A percentile compares a stretch with the other conserved stretches of the same genome.
Conservation (phyloP, 2,329 filamentous ascomycete species). For the Cladosporium sp. region DNA sequence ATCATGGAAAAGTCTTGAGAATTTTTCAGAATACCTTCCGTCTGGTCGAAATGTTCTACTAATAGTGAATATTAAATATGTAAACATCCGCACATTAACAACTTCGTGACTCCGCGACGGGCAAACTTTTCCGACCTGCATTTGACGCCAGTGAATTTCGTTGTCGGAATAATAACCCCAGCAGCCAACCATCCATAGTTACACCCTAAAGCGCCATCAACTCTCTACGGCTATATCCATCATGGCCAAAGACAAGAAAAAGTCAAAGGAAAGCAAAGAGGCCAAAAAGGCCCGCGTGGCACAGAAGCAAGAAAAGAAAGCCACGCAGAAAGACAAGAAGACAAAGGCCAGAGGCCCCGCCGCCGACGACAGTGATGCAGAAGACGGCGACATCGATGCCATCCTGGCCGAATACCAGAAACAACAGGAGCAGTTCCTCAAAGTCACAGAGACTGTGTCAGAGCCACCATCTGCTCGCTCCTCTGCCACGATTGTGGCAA, state of each 20-base stretch:
- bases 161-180: no score
- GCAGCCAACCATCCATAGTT: no score
- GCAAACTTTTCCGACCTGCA: no score
- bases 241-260: conserved; percentile 49
- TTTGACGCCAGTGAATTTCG: neutral
- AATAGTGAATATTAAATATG: no score
- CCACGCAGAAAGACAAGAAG: conserved; percentile 76
- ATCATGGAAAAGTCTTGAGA: no score
- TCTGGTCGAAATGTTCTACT: no score
- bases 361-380: conserved; percentile 75
- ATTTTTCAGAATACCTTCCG: no score
- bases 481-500: conserved; percentile 77
- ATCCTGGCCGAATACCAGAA: conserved; percentile 90
- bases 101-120: no score
- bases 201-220: no score
- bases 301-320: conserved; percentile 52
- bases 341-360: conserved; percentile 67
- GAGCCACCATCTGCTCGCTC: conserved; percentile 72
- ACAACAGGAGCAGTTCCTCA: conserved; percentile 86
- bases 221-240: no score
- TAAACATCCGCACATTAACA: no score
- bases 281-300: conserved; percentile 34
- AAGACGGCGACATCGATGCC: conserved; percentile 88
- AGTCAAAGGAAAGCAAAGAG: conserved; percentile 12
- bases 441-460: conserved; percentile 76